A percentile compares a stretch with the other conserved stretches of the same genome.
Conservation (phyloP, 306 rosid genomes). For the Sesbania bispinosa region DNA sequence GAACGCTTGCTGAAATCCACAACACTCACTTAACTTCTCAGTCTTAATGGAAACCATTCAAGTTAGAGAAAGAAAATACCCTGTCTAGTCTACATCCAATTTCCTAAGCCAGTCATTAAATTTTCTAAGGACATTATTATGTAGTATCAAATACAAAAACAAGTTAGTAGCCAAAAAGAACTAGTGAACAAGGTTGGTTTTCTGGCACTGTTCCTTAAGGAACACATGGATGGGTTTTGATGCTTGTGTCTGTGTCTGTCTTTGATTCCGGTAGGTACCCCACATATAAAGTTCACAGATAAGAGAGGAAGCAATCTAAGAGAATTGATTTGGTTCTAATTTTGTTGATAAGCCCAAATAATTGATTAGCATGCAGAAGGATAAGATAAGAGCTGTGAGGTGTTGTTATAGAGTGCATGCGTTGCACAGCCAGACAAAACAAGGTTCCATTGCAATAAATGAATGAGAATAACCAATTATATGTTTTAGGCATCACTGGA, state of each 20-base stretch:
- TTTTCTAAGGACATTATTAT: background rate
- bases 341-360: background rate
- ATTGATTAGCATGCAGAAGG: background rate
- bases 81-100: background rate
- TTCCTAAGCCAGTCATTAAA: background rate
- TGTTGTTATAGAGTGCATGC: background rate
- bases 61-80: background rate
- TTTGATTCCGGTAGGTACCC: background rate
- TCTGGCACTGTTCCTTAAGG: background rate
- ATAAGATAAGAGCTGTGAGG: background rate
- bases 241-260: background rate
- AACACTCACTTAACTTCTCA: background rate
- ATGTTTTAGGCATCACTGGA: conserved; percentile 22
- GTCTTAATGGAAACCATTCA: background rate
- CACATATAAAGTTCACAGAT: background rate
- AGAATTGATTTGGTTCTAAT: background rate
- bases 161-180: background rate
- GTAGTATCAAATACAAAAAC: background rate
- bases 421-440: conserved; percentile 28
- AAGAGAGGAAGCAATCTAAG: background rate
- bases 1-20: no score
- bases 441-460: conserved; percentile 31
- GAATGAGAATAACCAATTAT: conserved; percentile 26
- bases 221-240: conserved; percentile 2
- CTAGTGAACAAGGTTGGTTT: background rate